Evolutionary conservation across 352 stramenopile genomes (phyloP), one percentile per base, ranked within the genome.

Genomic region (Phytophthora multivora): DNA sequence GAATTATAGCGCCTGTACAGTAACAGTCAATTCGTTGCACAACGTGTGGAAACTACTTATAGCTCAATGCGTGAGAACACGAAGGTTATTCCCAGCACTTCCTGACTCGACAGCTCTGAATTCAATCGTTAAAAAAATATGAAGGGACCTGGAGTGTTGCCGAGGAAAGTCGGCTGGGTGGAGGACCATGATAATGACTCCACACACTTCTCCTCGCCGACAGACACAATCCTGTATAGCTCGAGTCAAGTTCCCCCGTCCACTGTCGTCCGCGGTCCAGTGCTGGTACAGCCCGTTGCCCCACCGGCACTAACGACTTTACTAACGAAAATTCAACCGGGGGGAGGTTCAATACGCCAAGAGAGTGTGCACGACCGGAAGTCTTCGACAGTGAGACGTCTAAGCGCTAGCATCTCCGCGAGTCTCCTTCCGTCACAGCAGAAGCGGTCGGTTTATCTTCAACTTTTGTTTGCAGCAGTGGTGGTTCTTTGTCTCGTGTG

Each of bases 401-500:
- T 58, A 3, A 56, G 35, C 3, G 8, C 23, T 1, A 39, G 11
- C 0, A 48, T 68, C 6, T 58, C 60, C 11, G 28, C 45, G 5
- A 43, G 10, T 28, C 28, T 68, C 7, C 23, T 57, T 4, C 48
- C 40, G 4, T 45, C 39, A 15, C 28, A 15, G 25, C 60, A 57
- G 18, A 54, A 19, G 1, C 26, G 13, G 40, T 68, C 51, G 0
- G 25, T 33, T 5, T 68, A 42, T 4, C 46, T 68, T 0, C 60
- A 63, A 25, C 12, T 55, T 42, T 13, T 63, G n/a, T 41, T 68
- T 25, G 52, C 52, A 31, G 31, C 15, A 12, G 51, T 68, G 4
- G 51, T 68, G 19, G 35, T 51, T 15, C 42, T 62, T 21, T 67
- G 59, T 45, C 21, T 67, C 2, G 0, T 62, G 18, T 79, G 70